Percentiles rank a stretch among this genome's conserved stretches.
These are phyloP conservation scores for Nitzschia putrida DNA, from an alignment of 108 stramenopile genomes.

Conservation along the genomic window DNA sequence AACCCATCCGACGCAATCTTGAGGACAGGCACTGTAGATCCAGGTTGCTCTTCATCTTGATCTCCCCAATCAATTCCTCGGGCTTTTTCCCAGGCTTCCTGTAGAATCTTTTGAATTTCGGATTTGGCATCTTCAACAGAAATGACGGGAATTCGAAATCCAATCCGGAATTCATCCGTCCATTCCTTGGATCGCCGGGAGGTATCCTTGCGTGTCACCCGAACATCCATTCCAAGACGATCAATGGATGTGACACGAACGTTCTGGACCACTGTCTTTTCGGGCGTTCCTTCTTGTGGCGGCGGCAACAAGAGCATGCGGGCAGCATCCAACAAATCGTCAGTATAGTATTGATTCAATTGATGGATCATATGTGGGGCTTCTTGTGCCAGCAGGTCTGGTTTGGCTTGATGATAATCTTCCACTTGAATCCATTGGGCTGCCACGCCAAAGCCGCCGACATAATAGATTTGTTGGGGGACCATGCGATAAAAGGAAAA, in stretches of 20 bases:
- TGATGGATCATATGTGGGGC: constrained; percentile 73
- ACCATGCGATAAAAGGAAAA: constrained; percentile 91
- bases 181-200: constrained; percentile 76
- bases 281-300: not conserved
- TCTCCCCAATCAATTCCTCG: constrained; percentile 75
- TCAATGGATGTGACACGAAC: constrained; percentile 90
- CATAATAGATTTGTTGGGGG: constrained; percentile 90
- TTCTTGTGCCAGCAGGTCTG: constrained; percentile 94
- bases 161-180: constrained; percentile 96
- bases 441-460: constrained; percentile 95
- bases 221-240: constrained; percentile 94
- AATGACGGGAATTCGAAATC: constrained; percentile 89
- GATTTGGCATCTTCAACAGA: constrained; percentile 97
- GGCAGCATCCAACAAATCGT: constrained; percentile 69
- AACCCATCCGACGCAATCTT: constrained; percentile 86
- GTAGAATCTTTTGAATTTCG: constrained; percentile 94
- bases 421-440: constrained; percentile 90
- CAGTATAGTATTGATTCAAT: constrained; percentile 61
- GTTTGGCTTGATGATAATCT: constrained; percentile 83
- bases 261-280: constrained; percentile 52
- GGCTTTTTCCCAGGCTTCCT: constrained; percentile 96
- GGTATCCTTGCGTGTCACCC: constrained; percentile 79
- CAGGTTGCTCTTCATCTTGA: constrained; percentile 60
- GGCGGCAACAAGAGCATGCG: constrained; percentile 56
- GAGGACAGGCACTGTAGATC: constrained; percentile 69